Evolutionary conservation across 2,329 filamentous ascomycete species (phyloP).

Genomic region (Epichloe glyceriae): DNA sequence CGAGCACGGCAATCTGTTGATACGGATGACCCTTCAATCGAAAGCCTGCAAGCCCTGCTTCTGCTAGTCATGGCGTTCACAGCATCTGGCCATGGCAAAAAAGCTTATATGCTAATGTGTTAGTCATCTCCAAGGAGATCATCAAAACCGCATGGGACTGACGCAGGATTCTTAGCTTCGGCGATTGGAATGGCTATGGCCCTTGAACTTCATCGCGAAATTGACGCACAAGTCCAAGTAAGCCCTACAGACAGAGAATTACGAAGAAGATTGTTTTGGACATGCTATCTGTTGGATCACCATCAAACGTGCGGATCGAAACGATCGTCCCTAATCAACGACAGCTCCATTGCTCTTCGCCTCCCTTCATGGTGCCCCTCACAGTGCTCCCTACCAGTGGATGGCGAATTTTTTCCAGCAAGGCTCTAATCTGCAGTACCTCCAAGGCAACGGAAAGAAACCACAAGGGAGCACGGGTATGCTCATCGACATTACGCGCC

Average conservation of each 20-base stretch:
- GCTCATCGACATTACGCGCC: constrained; percentile 73
- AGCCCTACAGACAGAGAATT: constrained; percentile 61
- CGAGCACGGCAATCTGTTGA: constrained; percentile 59
- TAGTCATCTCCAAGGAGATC: constrained; percentile 12
- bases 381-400: constrained; percentile 46
- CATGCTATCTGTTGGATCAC: constrained; percentile 76
- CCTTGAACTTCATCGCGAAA: constrained; percentile 67
- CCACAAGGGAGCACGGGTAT: constrained; percentile 65
- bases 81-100: constrained; percentile 68
- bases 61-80: constrained; percentile 65
- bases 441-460: constrained; percentile 54
- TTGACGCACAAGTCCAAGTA: constrained; percentile 48
- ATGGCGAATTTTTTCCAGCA: constrained; percentile 72
- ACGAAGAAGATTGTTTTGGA: constrained; percentile 74
- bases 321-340: constrained; percentile 65
- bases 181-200: constrained; percentile 68
- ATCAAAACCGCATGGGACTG: background rate
- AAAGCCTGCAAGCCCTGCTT: constrained; percentile 62
- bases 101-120: constrained; percentile 78
- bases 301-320: constrained; percentile 73
- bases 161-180: background rate
- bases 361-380: constrained; percentile 62
- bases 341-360: constrained; percentile 62
- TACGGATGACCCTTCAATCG: constrained; percentile 68
- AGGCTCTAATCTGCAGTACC: constrained; percentile 63